Percentiles rank a stretch among this genome's conserved stretches.
These are phyloP conservation scores for Yarrowia deformans DNA, from an alignment of 805 yeast genomes.

Conservation along the genomic window DNA sequence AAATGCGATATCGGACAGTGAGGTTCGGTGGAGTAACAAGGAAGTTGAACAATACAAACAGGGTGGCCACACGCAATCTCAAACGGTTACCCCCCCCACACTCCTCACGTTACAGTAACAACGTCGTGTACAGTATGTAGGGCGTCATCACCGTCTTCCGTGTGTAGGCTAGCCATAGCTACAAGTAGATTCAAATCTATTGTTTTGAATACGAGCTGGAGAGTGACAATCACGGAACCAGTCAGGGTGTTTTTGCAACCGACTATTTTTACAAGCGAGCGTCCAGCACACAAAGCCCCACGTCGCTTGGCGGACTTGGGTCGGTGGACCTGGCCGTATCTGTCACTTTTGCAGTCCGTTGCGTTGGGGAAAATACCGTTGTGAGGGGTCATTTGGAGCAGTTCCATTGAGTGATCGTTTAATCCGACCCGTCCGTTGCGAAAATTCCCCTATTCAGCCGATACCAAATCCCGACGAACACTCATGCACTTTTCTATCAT, in stretches of 20 bases:
- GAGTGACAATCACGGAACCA: too few species aligned
- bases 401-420: too few species aligned
- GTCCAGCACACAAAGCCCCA: background rate
- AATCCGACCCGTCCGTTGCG: too few species aligned
- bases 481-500: background rate
- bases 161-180: background rate
- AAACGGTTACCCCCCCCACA: too few species aligned
- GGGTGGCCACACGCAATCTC: too few species aligned
- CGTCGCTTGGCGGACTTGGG: constrained; percentile 6
- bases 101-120: background rate
- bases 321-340: constrained; percentile 6
- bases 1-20: too few species aligned
- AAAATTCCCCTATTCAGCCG: too few species aligned
- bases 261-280: background rate
- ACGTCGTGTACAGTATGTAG: background rate
- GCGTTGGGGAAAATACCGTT: background rate
- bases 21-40: too few species aligned
- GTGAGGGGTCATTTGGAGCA: too few species aligned
- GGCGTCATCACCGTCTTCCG: background rate
- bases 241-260: constrained; percentile 1
- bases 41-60: too few species aligned
- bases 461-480: too few species aligned
- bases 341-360: background rate
- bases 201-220: constrained; percentile 1
- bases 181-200: background rate